Evolutionary conservation across 768 basidiomycete genomes (phyloP).

Genomic region (Panaeolus cyanescens): DNA sequence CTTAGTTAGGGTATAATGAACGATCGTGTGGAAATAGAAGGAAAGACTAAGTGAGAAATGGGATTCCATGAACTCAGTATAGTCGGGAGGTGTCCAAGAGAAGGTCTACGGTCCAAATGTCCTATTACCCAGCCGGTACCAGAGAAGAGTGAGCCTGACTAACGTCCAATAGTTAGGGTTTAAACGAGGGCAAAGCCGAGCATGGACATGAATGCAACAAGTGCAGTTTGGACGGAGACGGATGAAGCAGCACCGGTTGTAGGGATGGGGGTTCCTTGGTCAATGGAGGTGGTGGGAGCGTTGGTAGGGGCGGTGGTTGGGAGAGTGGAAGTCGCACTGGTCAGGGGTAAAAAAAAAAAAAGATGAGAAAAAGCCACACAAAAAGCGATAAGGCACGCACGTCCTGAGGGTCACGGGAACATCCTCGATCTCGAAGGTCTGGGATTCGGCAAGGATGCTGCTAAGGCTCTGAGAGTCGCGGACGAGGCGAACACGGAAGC

Average conservation of each 20-base stretch:
- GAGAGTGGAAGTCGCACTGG: constrained; percentile 5
- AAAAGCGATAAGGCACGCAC: constrained; percentile 17
- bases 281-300: constrained; percentile 16
- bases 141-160: background rate
- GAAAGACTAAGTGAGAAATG: background rate
- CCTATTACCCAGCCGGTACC: background rate
- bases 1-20: background rate
- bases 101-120: background rate
- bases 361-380: constrained; percentile 3
- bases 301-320: constrained; percentile 14
- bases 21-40: background rate
- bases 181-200: constrained; percentile 23
- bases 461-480: constrained; percentile 42
- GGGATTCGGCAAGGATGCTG: constrained; percentile 73
- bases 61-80: background rate
- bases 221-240: constrained; percentile 22
- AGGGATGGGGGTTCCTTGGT: constrained; percentile 16
- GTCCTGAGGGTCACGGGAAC: constrained; percentile 17
- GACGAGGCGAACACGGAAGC: constrained; percentile 77
- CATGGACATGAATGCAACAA: constrained; percentile 28
- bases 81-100: background rate
- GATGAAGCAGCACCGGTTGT: constrained; percentile 22
- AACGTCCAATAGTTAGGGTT: constrained; percentile 4
- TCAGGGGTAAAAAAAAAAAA: background rate
- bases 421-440: constrained; percentile 48